phyloP scores from a whole-genome alignment of 768 basidiomycete species.

The Tylopilus subfusipes region DNA sequence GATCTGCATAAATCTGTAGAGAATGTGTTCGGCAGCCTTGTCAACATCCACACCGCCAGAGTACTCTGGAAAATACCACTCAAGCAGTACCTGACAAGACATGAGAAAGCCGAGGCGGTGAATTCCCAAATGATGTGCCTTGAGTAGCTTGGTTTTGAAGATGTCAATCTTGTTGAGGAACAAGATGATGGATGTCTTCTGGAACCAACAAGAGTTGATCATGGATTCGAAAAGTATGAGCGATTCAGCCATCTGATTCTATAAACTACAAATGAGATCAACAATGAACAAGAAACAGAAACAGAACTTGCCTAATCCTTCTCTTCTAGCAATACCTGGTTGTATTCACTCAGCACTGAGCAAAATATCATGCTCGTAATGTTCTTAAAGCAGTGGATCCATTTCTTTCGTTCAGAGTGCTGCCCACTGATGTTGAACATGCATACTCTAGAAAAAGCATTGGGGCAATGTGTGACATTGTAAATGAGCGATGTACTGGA shows the following conservation, averaged over 20 bases:
- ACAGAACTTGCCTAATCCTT: constrained; percentile 27
- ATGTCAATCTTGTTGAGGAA: constrained; percentile 74
- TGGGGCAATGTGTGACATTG: neutral
- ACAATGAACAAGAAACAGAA: neutral
- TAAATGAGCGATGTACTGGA: constrained; percentile 41
- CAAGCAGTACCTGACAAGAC: constrained; percentile 57
- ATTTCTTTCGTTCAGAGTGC: constrained; percentile 76
- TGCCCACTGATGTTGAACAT: constrained; percentile 84
- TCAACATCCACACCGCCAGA: constrained; percentile 87
- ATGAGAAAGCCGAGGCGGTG: neutral
- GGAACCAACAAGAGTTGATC: constrained; percentile 79
- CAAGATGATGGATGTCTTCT: constrained; percentile 60
- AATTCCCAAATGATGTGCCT: constrained; percentile 20
- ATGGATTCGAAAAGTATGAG: constrained; percentile 72
- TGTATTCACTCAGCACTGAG: constrained; percentile 71
- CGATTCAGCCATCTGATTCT: constrained; percentile 78
- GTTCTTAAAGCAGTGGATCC: constrained; percentile 76
- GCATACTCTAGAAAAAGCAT: constrained; percentile 40
- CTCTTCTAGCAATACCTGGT: constrained; percentile 68
- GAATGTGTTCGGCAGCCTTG: constrained; percentile 90
- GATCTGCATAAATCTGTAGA: constrained; percentile 94
- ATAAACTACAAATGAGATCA: neutral
- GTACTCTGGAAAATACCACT: constrained; percentile 82
- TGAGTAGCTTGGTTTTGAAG: constrained; percentile 70
- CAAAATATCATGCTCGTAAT: constrained; percentile 80